phyloP scores from a whole-genome alignment of 331 rosid species.

The Malus hybrid region DNA sequence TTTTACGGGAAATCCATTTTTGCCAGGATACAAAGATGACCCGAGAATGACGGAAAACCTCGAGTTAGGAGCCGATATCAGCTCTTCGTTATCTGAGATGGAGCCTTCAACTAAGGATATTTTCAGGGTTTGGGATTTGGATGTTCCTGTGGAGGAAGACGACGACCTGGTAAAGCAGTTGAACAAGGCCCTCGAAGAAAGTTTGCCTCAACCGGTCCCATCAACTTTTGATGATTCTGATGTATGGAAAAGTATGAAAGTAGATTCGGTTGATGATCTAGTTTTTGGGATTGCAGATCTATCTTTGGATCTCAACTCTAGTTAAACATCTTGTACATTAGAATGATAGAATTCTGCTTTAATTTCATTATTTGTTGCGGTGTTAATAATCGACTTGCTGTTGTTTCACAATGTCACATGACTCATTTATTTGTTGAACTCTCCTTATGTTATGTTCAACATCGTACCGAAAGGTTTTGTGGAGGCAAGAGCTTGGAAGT shows the following conservation, averaged over 20 bases:
- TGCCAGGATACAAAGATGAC: slow-evolving; percentile 56
- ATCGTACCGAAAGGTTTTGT: background rate
- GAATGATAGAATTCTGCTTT: background rate
- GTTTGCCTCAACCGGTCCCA: slow-evolving; percentile 16
- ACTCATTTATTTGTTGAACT: background rate
- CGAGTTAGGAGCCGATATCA: slow-evolving; percentile 20
- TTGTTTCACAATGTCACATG: background rate
- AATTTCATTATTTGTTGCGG: background rate
- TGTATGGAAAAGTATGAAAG: slow-evolving; percentile 20
- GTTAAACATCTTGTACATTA: background rate
- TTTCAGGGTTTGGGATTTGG: slow-evolving; percentile 70
- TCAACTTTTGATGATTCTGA: slow-evolving; percentile 23
- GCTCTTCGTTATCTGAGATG: slow-evolving; percentile 19
- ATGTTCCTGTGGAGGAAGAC: slow-evolving; percentile 49
- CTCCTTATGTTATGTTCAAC: background rate
- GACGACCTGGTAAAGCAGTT: slow-evolving; percentile 51
- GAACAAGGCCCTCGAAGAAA: slow-evolving; percentile 37
- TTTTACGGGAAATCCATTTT: slow-evolving; percentile 52
- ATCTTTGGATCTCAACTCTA: slow-evolving; percentile 30
- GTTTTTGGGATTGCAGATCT: slow-evolving; percentile 41
- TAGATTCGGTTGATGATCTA: slow-evolving; percentile 29
- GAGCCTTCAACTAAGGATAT: slow-evolving; percentile 35
- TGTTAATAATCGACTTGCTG: background rate
- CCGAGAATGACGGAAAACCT: slow-evolving; percentile 10
- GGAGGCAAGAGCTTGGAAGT: background rate